Percentiles rank a stretch among this genome's conserved stretches.
Evolutionary conservation across 352 stramenopile genomes (phyloP).

Genomic region (Pythium phragmiticola): DNA sequence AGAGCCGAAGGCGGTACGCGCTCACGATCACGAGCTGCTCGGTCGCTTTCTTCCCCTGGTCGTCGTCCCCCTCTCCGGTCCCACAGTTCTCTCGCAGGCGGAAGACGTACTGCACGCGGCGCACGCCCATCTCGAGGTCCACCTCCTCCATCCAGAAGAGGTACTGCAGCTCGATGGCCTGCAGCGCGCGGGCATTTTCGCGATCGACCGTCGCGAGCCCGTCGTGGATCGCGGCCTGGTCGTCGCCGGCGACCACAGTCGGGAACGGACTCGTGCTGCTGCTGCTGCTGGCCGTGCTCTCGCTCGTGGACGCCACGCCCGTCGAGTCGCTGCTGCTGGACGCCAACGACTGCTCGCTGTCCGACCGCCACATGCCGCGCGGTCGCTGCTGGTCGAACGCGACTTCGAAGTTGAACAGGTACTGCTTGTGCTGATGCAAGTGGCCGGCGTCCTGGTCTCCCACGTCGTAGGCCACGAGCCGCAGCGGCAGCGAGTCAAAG

Average conservation of each 20-base stretch:
- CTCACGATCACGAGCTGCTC: constrained; percentile 54
- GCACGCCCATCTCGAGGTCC: constrained; percentile 52
- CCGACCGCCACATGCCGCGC: constrained; percentile 18
- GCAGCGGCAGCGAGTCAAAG: constrained; percentile 71
- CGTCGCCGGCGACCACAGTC: constrained; percentile 4
- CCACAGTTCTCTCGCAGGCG: constrained; percentile 12
- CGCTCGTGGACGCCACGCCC: constrained; percentile 4
- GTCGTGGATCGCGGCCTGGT: constrained; percentile 27
- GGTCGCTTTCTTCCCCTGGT: constrained; percentile 10
- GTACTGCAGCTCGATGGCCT: constrained; percentile 43
- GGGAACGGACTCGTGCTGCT: constrained; percentile 7
- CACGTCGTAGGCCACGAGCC: constrained; percentile 71
- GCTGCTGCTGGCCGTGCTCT: constrained; percentile 7
- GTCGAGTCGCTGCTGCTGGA: constrained; percentile 24
- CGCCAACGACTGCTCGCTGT: constrained; percentile 25
- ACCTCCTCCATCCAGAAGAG: constrained; percentile 81
- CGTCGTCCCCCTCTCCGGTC: constrained; percentile 1
- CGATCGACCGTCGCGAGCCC: constrained; percentile 36
- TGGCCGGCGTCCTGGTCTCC: constrained; percentile 30
- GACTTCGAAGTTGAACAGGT: constrained; percentile 84
- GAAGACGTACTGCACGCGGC: constrained; percentile 70
- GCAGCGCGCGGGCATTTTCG: constrained; percentile 47
- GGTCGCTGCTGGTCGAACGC: constrained; percentile 33
- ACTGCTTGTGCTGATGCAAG: constrained; percentile 59
- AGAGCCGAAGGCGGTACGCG: constrained; percentile 52